phyloP scores from a whole-genome alignment of 805 yeast species.

The Wickerhamiella slavikovae region DNA sequence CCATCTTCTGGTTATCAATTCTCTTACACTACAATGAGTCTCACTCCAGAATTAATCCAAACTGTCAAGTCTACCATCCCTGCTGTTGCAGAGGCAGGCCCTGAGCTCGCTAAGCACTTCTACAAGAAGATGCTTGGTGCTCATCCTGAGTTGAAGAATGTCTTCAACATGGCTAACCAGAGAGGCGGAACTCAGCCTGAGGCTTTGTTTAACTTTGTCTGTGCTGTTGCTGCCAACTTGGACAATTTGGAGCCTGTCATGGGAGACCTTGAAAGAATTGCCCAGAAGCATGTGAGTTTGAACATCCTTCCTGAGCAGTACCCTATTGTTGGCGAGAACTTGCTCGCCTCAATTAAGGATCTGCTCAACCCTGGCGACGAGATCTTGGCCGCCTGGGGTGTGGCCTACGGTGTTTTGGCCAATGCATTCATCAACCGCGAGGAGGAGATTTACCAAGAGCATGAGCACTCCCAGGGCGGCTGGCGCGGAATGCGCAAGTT shows the following conservation, averaged over 20 bases:
- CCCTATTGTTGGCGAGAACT: slow-evolving; percentile 37
- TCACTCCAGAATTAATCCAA: slow-evolving; percentile 1
- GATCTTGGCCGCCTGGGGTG: slow-evolving; percentile 30
- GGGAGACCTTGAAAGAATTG: slow-evolving; percentile 37
- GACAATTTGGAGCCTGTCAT: slow-evolving; percentile 34
- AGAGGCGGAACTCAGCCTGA: slow-evolving; percentile 33
- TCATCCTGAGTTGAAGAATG: slow-evolving; percentile 34
- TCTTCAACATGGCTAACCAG: slow-evolving; percentile 43
- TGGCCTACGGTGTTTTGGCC: slow-evolving; percentile 46
- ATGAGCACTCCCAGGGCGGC: too few species aligned
- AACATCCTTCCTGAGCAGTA: slow-evolving; percentile 45
- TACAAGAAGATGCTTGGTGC: slow-evolving; percentile 33
- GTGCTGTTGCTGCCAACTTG: slow-evolving; percentile 41
- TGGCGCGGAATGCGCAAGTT: slow-evolving; percentile 46
- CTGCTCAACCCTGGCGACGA: slow-evolving; percentile 32
- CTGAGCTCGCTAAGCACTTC: slow-evolving; percentile 30
- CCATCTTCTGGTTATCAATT: background rate
- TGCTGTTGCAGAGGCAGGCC: slow-evolving; percentile 33
- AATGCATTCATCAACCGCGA: slow-evolving; percentile 38
- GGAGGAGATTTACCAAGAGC: slow-evolving; percentile 23
- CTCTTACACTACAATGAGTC: background rate
- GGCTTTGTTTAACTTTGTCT: slow-evolving; percentile 40
- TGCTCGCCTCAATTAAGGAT: slow-evolving; percentile 33
- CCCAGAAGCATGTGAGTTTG: slow-evolving; percentile 44
- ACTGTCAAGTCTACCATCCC: slow-evolving; percentile 23